Percentiles rank a stretch among this genome's conserved stretches.
Conservation (phyloP, 169 alveolate species). For the Plasmodium malariae region DNA sequence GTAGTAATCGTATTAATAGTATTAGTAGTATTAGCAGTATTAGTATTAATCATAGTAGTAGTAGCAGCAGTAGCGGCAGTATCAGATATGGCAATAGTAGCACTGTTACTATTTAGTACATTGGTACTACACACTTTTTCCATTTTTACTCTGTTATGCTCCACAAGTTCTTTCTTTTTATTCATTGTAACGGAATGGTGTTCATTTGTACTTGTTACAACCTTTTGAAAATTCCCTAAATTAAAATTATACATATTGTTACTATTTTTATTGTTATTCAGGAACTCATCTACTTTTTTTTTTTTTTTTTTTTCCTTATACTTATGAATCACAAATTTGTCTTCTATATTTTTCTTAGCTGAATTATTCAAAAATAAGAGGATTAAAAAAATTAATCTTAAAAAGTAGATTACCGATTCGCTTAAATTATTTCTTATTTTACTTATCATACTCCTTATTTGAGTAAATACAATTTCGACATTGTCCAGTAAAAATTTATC, state of each 20-base stretch:
- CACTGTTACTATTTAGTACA: no score
- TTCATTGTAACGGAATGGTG: not conserved
- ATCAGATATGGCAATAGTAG: no score
- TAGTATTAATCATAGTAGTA: no score
- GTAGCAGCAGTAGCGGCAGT: no score
- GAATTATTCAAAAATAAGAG: slow-evolving; percentile 23
- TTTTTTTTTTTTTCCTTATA: slow-evolving; percentile 1
- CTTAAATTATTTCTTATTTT: slow-evolving; percentile 22
- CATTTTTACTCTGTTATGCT: not conserved
- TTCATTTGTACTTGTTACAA: not conserved
- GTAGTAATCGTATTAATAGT: no score
- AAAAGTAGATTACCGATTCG: slow-evolving; percentile 36
- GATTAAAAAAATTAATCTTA: slow-evolving; percentile 38
- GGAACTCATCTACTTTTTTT: not conserved
- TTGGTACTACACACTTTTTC: not conserved
- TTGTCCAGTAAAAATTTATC: slow-evolving; percentile 42
- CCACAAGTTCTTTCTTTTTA: not conserved
- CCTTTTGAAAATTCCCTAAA: not conserved
- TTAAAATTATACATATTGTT: not conserved
- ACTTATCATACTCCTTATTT: slow-evolving; percentile 47
- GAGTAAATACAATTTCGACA: slow-evolving; percentile 36
- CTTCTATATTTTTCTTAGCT: slow-evolving; percentile 28
- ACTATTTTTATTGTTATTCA: not conserved
- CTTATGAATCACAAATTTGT: not conserved
- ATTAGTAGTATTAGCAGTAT: no score